These are phyloP conservation scores for Conidiobolus incongruus DNA, from an alignment of 371 early-diverging fungal species.

Conservation along the genomic window DNA sequence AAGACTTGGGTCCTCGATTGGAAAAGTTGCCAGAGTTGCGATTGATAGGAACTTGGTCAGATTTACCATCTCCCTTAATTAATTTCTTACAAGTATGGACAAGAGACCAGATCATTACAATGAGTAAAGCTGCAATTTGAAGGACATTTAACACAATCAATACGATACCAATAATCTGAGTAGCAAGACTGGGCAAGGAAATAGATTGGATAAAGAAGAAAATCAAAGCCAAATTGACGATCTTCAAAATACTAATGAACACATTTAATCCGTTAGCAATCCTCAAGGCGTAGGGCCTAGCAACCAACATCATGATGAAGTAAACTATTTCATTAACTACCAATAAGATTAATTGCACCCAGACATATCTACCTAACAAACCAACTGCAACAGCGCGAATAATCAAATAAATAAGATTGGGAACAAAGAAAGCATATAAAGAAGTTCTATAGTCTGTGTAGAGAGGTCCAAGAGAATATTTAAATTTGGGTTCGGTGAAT, in stretches of 20 bases:
- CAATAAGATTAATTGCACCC: neutral
- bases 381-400: slow-evolving; percentile 11
- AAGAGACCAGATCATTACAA: slow-evolving; percentile 1
- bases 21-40: no score
- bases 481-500: slow-evolving; percentile 10
- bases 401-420: slow-evolving; percentile 8
- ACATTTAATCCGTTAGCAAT: slow-evolving; percentile 1
- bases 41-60: neutral
- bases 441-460: slow-evolving; percentile 12
- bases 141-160: neutral
- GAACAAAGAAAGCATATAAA: slow-evolving; percentile 13
- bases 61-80: neutral
- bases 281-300: neutral
- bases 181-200: neutral
- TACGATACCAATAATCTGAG: neutral
- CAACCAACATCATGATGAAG: neutral
- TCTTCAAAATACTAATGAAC: slow-evolving; percentile 1
- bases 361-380: neutral
- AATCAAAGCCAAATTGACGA: neutral
- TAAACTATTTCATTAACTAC: neutral
- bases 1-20: no score
- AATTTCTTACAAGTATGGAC: neutral
- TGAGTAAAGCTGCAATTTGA: neutral
- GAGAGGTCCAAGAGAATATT: slow-evolving; percentile 11
- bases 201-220: slow-evolving; percentile 3